Evolutionary conservation across 768 basidiomycete species (phyloP), one percentile per base, ranked within the genome.

Genomic region (Lactifluus rugatus): DNA sequence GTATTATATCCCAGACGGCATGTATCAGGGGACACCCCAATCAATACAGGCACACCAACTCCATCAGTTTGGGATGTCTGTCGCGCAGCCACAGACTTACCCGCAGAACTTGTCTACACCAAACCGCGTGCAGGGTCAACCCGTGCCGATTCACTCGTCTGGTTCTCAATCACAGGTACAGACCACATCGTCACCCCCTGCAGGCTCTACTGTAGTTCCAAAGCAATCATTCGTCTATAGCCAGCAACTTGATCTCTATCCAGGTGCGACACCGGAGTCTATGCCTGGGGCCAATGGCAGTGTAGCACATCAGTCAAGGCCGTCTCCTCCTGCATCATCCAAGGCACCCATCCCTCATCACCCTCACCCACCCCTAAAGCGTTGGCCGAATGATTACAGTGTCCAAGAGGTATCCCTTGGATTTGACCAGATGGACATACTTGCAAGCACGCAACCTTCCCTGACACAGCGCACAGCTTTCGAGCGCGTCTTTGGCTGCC

Each of bases 371-470:
- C 82, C 83, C 2, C 72, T 84, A 28, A 86, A 85, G 66, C 80
- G 83, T 14, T 87, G 85, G 85, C 85, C 85, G 36, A 85, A 86
- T 65, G 85, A 87, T 70, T 85, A 84, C 67, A 82, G 81, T 9
- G 85, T 87, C 21, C 76, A 75, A 50, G 84, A 87, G 66, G 74
- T 87, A 56, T 77, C 83, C 1, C 66, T 69, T 1, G 85, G 85
- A 1, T 85, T 87, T 68, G 75, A 73, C 37, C 70, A 77, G 41
- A 78, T 78, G 74, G 73, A 76, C 53, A 19, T 55, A n/a, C 62
- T 76, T 42, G 70, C 71, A 9, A 62, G 65, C 0, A 65, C 70
- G 51, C 64, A 64, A 41, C 71, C 77, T 13, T 71, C 72, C 36
- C 73, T 81, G 64, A 85, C 82, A 3, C 85, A 86, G 64, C 79